Evolutionary conservation across 345 rosid species (phyloP), one percentile per base, ranked within the genome.

Genomic region (Excoecaria cochinchinensis): DNA sequence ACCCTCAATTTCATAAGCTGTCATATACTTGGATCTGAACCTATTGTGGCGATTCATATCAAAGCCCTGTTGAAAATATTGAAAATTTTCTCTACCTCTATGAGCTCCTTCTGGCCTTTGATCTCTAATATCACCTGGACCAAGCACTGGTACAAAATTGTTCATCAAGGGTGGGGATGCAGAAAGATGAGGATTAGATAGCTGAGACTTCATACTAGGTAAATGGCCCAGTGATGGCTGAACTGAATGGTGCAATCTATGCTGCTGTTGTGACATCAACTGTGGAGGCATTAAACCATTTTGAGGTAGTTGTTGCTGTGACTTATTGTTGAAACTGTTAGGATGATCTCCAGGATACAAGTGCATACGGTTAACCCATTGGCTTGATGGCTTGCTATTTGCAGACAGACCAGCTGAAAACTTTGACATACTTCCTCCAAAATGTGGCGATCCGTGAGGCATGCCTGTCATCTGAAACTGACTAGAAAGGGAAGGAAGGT

Each of bases 11-110:
- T 96, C 98, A 71, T 84, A 89, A 51, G 88, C 74, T 8, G 92
- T 74, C 99, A 93, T 96, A 81, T 87, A 83, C 80, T 93, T 96
- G 55, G 98, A 89, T 82, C 92, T 86, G 70, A 85, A 87, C 25
- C 86, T 74, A 80, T 78, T 91, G 70, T 80, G 90, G 57, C 72
- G 48, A 77, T 83, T 79, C 70, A 73, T 69, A 77, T 92, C 94
- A 84, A 78, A 86, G 44, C 92, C 86, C 57, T 82, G 92, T 39
- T 80, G 91, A 59, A 86, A 81, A 80, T 83, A 84, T 24, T 87
- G 95, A 73, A 85, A 36, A 79, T 84, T 89, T 73, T 78, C 87
- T 78, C 97, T 87, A 60, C 81, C 87, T 72, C 77, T 89, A 78
- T 90, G 97, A 75, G 83, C 87, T 42, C 86, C 84, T 71, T 77